Conservation (phyloP, 257 asterid genomes). For the Thymus quinquecostatus region DNA sequence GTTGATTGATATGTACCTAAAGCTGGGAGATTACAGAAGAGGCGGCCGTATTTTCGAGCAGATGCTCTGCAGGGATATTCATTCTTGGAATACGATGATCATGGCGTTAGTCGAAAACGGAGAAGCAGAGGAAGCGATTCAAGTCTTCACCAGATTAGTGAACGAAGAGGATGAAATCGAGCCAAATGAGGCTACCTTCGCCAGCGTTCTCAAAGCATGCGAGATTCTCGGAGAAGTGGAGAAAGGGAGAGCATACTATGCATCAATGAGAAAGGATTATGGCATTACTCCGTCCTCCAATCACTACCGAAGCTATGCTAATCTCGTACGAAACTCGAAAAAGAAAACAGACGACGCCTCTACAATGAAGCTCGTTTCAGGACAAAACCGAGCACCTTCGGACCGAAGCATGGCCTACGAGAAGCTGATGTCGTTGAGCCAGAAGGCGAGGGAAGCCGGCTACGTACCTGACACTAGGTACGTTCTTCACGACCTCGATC, state of each 20-base stretch:
- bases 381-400: conserved; percentile 5
- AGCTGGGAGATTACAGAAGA: conserved; percentile 37
- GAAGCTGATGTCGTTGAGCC: conserved; percentile 36
- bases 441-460: conserved; percentile 42
- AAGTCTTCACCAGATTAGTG: conserved; percentile 31
- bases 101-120: conserved; percentile 33
- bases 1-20: conserved; percentile 39
- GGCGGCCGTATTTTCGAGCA: conserved; percentile 47
- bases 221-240: conserved; percentile 32
- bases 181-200: conserved; percentile 33
- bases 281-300: conserved; percentile 35
- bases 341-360: neutral
- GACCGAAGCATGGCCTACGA: conserved; percentile 38
- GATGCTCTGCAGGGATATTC: conserved; percentile 37
- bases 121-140: conserved; percentile 36
- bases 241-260: conserved; percentile 34
- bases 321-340: conserved; percentile 25
- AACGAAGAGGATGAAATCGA: conserved; percentile 6
- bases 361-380: neutral
- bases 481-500: conserved; percentile 45
- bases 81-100: conserved; percentile 44
- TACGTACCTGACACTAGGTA: conserved; percentile 46
- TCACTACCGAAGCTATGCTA: conserved; percentile 28
- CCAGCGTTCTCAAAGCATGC: conserved; percentile 37
- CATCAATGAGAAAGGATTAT: conserved; percentile 33